phyloP scores from a whole-genome alignment of 192 early-diverging fungal species.

The Podila minutissima region DNA sequence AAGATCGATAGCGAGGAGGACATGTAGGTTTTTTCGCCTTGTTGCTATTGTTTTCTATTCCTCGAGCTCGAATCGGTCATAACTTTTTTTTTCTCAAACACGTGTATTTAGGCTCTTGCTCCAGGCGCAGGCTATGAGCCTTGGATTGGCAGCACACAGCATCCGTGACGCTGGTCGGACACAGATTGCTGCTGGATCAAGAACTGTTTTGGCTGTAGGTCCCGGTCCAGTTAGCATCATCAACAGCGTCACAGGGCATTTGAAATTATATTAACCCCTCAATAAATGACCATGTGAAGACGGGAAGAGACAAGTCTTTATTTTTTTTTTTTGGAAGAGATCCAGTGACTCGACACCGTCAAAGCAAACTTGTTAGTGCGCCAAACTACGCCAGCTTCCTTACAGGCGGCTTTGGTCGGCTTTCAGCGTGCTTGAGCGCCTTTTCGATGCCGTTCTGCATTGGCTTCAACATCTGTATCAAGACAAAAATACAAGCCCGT shows the following conservation, averaged over 20 bases:
- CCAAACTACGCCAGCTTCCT: constrained; percentile 8
- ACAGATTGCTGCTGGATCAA: constrained; percentile 90
- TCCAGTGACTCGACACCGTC: background rate
- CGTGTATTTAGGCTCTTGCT: constrained; percentile 63
- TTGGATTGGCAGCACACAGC: constrained; percentile 72
- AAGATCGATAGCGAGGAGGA: constrained; percentile 81
- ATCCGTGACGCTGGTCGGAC: constrained; percentile 94
- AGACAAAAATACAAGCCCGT: background rate
- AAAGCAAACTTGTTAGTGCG: background rate
- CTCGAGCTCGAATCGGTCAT: background rate
- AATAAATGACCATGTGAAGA: background rate
- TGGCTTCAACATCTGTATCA: constrained; percentile 53
- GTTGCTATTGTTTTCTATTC: background rate
- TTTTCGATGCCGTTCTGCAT: constrained; percentile 50
- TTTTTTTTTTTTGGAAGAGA: background rate
- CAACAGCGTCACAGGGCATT: constrained; percentile 37
- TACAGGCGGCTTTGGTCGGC: constrained; percentile 11
- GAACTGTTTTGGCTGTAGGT: constrained; percentile 94
- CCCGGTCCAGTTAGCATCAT: constrained; percentile 69
- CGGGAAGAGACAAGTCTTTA: too few species aligned
- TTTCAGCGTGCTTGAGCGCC: constrained; percentile 56
- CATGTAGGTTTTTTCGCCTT: constrained; percentile 62
- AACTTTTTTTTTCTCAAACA: constrained; percentile 22
- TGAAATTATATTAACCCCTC: constrained; percentile 31
- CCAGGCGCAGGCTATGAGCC: constrained; percentile 64